phyloP scores from a whole-genome alignment of 1,139 yeast species.

The Candida sanyaensis region DNA sequence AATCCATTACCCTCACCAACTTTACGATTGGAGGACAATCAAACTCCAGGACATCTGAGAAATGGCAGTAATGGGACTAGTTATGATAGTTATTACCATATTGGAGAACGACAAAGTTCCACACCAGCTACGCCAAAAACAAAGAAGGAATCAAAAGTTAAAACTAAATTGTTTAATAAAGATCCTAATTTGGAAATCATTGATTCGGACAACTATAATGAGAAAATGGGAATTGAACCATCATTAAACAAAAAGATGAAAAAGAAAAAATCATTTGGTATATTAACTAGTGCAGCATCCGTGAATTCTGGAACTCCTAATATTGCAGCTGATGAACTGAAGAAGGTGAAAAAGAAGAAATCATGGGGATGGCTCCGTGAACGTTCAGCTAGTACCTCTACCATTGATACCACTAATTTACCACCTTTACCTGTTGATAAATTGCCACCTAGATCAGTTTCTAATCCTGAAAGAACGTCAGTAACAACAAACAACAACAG shows the following conservation, averaged over 20 bases:
- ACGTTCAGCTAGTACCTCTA: constrained; percentile 32
- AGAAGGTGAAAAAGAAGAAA: constrained; percentile 35
- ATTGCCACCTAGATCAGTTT: constrained; percentile 32
- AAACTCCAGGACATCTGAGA: constrained; percentile 5
- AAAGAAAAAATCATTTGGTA: constrained; percentile 28
- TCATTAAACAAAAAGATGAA: constrained; percentile 16
- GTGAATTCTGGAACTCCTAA: background rate
- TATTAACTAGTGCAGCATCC: constrained; percentile 11
- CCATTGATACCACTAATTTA: constrained; percentile 22
- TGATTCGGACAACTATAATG: constrained; percentile 15
- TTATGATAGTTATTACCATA: constrained; percentile 6
- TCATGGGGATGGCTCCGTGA: constrained; percentile 47
- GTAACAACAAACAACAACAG: background rate
- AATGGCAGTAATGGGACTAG: constrained; percentile 1
- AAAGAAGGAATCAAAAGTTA: constrained; percentile 14
- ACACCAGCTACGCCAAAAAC: constrained; percentile 1
- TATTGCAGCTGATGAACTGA: constrained; percentile 18
- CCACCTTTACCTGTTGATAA: constrained; percentile 23
- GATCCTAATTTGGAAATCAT: constrained; percentile 16
- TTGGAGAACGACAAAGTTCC: constrained; percentile 1
- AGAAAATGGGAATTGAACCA: constrained; percentile 17
- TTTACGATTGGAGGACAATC: constrained; percentile 1
- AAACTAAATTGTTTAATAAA: constrained; percentile 14
- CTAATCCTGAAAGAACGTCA: constrained; percentile 29
- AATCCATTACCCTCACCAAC: constrained; percentile 7